Base-by-base conservation (phyloP, 2,329 filamentous ascomycete genomes). In the Nemania serpens region DNA sequence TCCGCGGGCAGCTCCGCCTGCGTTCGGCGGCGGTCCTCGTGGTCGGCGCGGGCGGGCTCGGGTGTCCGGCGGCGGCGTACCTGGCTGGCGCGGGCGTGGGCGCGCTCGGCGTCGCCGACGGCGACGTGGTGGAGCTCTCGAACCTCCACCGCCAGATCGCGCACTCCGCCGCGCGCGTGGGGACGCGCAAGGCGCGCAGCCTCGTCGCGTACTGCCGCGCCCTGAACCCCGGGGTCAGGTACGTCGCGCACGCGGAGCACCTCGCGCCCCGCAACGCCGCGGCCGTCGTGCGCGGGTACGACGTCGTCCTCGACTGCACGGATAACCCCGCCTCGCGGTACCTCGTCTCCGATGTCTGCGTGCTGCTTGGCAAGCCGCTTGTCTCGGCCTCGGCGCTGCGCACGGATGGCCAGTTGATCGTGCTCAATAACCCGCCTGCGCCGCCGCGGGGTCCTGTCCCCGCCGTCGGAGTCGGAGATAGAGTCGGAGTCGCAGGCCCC, bases 101-200 rank as follows among this genome's bases (percentile, higher is more conserved):
- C 9, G 90, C 83, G 0, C 76, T 99, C 17, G 93, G 94, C 0
- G 79, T 99, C 7, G 85, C 95, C 22, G 95, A 99, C 73, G 93
- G 90, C 3, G 95, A 99, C 75, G 81, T 81, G 0, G 94, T 99
- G 33, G 95, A 98, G 73, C 78, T 83, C 15, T 97, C 93, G 29
- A 99, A 99, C 73, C 81, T 99, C 13, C 95, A 98, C 78, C 88
- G 95, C 0, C 95, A 99, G 76, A 87, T 98, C 52, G 84, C 93
- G 34, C 94, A 99, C 74, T 83, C 83, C 2, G 90, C 87, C 0
- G 78, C 80, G 2, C 85, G 86, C 53, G 86, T 96, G 4, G 91
- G 91, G 11, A 85, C 85, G 79, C 82, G 80, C 59, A 98, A 98
- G 76, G 92, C 95, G 2, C 86, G 92, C 57, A 96, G 91, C 72